These are phyloP conservation scores for Cenchrus purpureus DNA, from an alignment of 176 grass and related monocot species.

Conservation along the genomic window DNA sequence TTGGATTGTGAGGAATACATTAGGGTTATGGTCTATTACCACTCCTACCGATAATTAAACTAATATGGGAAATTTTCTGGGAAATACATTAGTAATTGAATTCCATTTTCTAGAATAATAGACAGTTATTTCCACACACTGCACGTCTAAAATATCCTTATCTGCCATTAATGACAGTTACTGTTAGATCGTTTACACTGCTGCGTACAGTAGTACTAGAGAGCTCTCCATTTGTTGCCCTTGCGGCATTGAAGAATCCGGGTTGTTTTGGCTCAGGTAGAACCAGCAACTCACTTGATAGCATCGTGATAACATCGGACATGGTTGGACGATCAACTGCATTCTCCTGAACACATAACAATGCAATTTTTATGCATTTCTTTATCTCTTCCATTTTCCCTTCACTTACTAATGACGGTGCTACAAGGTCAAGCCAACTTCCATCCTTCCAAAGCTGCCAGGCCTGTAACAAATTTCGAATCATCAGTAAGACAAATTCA, in stretches of 20 bases:
- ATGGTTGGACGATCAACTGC: slow-evolving; percentile 1
- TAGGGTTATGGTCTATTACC: no score
- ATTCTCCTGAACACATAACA: background rate
- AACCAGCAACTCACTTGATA: background rate
- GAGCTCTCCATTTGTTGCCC: background rate
- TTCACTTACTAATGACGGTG: background rate
- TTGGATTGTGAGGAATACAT: no score
- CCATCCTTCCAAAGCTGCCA: slow-evolving; percentile 8
- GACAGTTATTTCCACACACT: no score
- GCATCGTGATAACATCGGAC: background rate
- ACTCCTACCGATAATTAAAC: no score
- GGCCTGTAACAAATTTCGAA: background rate
- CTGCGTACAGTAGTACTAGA: background rate
- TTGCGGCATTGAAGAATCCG: background rate
- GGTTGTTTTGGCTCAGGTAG: slow-evolving; percentile 12
- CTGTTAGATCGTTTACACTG: background rate
- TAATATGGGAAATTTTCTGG: no score
- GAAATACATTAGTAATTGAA: background rate
- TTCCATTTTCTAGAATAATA: background rate
- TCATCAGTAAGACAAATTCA: background rate
- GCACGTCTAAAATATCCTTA: background rate
- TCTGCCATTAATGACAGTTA: background rate
- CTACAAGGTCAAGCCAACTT: background rate
- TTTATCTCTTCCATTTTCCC: background rate
- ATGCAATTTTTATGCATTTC: slow-evolving; percentile 6